Percentiles rank a stretch among this genome's conserved stretches.
Evolutionary conservation across 176 grass and related monocot species (phyloP).

Genomic region (Oryza glaberrima): DNA sequence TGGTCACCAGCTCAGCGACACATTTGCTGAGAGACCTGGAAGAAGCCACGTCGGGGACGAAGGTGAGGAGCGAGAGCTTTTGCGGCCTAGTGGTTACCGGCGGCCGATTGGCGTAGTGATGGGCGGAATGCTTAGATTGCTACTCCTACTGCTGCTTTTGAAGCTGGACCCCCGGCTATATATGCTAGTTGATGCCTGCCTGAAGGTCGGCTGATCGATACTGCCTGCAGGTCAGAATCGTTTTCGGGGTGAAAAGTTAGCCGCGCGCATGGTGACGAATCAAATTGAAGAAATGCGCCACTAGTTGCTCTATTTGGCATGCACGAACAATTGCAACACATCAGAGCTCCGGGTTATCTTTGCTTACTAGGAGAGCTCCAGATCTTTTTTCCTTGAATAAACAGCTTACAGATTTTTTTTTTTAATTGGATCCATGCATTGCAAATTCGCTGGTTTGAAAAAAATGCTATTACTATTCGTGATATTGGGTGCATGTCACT

Average conservation of each 20-base stretch:
- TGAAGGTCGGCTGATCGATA: neutral
- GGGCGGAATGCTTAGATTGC: neutral
- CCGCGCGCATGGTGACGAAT: neutral
- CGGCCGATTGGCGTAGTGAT: neutral
- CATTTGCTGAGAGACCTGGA: neutral
- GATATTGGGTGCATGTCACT: too few relatives aligned
- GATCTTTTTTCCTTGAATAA: too few relatives aligned
- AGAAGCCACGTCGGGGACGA: conserved; percentile 4
- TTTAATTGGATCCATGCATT: too few relatives aligned
- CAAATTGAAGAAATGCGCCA: neutral
- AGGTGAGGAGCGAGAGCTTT: neutral
- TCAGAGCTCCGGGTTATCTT: neutral
- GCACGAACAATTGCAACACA: neutral
- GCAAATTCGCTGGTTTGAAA: too few relatives aligned
- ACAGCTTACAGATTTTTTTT: too few relatives aligned
- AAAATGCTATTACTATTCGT: too few relatives aligned
- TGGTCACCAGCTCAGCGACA: neutral
- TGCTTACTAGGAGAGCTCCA: too few relatives aligned
- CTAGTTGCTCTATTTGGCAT: neutral
- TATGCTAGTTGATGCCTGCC: neutral
- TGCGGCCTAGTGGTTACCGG: neutral
- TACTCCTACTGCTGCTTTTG: neutral
- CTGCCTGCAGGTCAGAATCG: too few relatives aligned
- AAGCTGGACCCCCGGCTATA: conserved; percentile 2
- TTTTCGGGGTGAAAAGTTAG: neutral